Base-by-base conservation (phyloP, 108 stramenopile species). In the Nitzschia palea region DNA sequence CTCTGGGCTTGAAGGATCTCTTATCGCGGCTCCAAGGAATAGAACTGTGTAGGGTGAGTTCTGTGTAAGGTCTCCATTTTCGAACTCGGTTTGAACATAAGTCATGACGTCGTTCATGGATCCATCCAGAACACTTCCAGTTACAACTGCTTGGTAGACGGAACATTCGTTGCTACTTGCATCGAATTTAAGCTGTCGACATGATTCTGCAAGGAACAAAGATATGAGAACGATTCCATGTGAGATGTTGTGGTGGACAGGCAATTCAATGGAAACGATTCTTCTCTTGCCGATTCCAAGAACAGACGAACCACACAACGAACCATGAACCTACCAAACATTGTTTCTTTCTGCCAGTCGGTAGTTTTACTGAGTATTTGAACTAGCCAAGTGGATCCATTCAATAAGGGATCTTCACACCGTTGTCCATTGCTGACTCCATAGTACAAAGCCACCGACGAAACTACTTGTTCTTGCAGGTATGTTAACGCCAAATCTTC, bases 381-480 rank as follows among this genome's bases (percentile, higher is more conserved):
- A 32, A 73, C 71, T 18, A 73, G 30, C 71, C 71, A 73, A 2
- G 63, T 57, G 10, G 63, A 57, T 27, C 71, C 71, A 55, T 64
- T 43, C 33, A 62, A 26, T 0, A 50, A 56, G 8, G 63, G 54
- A 65, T 73, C 56, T 5, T 53, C 52, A 30, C 71, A 73, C 14
- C 52, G 51, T 9, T 35, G 23, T 14, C 71, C 71, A n/a, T 62
- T 27, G 47, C 40, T 45, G 25, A 73, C 59, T 18, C 63, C 58
- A 64, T 57, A 73, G 18, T 73, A 25, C 6, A 12, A 10, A 2
- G 71, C 32, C 0, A 73, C 28, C 12, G 53, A 51, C 32, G 20
- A n/a, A 20, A 73, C 23, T 14, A 65, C 3, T 6, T 53, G 44
- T 34, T 28, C 54, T 55, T 65, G 62, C 32, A 44, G 27, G 10